Base-by-base conservation (phyloP, 768 basidiomycete species). In the Tephrocybe rancida region DNA sequence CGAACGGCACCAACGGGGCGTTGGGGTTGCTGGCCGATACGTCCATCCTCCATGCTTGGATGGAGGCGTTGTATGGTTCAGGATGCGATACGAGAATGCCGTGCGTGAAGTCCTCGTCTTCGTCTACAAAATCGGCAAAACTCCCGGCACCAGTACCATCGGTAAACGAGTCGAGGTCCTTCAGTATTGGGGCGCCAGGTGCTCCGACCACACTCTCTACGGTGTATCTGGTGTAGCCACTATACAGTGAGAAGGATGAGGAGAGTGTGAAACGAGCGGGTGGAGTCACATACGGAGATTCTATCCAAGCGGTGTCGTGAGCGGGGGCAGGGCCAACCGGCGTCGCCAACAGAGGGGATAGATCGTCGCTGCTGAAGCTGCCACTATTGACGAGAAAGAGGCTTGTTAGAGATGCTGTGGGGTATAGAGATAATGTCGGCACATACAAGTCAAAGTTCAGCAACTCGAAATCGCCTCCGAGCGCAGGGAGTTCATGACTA, bases 81-180 rank as follows among this genome's bases (percentile, higher is more conserved):
- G 71, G 66, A 46, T 65, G 64, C 42, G 67, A 59, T 49, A 78
- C 61, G 47, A 69, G 69, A 34, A 69, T 63, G 18, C 69, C 71
- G 42, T 54, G 61, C 13, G 4, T 8, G 41, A 48, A 38, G 55
- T 77, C 70, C 58, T 63, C 67, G 37, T 70, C 69, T 30, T 67
- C 64, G 50, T 75, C 66, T 35, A 74, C 62, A 47, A 73, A 78
- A 57, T 80, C 79, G 16, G 39, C 53, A 65, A 82, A 83, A 56
- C 79, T 80, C 41, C 82, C 82, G 52, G 69, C 65, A 14, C 73
- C 75, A 8, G 79, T 81, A 27, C 82, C 82, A 43, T 83, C 82
- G n/a, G 81, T 82, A 70, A 85, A 85, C 49, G 80, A 78, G 55
- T 84, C 82, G 27, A 76, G 63, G 61, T 85, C 83, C 66, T 79